phyloP scores from a whole-genome alignment of 1,139 yeast genomes.

The Eremothecium gossypii region DNA sequence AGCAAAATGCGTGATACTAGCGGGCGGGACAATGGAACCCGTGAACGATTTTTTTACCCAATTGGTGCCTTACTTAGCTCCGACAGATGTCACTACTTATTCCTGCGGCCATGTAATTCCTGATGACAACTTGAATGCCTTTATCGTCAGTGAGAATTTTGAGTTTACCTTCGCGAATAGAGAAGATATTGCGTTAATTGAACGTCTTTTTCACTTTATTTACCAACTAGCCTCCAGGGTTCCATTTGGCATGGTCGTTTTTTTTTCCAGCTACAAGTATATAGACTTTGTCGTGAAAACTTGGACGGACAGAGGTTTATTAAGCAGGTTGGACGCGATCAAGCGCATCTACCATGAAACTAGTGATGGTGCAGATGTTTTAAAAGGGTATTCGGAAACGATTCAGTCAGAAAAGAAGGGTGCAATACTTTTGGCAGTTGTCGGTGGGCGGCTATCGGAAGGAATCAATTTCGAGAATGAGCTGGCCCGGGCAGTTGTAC shows the following conservation, averaged over 20 bases:
- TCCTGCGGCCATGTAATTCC: conserved; percentile 86
- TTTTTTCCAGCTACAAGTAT: conserved; percentile 80
- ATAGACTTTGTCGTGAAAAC: conserved; percentile 39
- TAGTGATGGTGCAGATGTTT: conserved; percentile 37
- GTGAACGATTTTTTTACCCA: conserved; percentile 55
- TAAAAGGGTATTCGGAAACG: conserved; percentile 42
- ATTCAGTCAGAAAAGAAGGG: conserved; percentile 35
- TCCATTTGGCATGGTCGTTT: conserved; percentile 72
- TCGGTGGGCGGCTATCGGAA: conserved; percentile 90
- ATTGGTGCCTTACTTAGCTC: conserved; percentile 53
- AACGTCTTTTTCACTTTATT: conserved; percentile 45
- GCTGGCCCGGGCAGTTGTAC: conserved; percentile 75
- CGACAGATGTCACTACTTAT: conserved; percentile 41
- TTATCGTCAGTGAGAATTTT: conserved; percentile 40
- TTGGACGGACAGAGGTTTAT: conserved; percentile 43
- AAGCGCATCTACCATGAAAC: conserved; percentile 56
- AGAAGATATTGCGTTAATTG: conserved; percentile 38
- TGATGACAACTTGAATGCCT: conserved; percentile 51
- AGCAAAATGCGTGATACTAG: conserved; percentile 64
- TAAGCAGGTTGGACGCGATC: conserved; percentile 28
- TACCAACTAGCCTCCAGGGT: conserved; percentile 36
- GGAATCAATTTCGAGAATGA: conserved; percentile 88
- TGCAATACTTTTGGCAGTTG: conserved; percentile 72
- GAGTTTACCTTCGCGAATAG: conserved; percentile 68
- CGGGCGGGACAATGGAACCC: conserved; percentile 98